phyloP scores from a whole-genome alignment of 768 basidiomycete species.

The Tephrocybe rancida region DNA sequence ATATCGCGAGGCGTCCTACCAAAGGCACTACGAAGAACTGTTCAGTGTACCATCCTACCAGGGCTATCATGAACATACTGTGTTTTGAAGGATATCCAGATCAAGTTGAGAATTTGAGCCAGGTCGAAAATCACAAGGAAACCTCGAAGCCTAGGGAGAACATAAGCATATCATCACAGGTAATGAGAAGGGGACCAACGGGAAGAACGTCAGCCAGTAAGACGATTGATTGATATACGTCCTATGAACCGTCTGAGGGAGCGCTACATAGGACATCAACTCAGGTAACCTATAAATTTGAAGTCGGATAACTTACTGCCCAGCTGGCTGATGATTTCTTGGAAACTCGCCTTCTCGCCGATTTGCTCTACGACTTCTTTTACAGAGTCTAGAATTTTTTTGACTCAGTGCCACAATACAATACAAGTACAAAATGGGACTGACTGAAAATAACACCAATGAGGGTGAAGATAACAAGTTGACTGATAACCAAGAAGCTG shows the following conservation, averaged over 20 bases:
- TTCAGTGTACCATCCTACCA: background rate
- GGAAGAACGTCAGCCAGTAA: conserved; percentile 94
- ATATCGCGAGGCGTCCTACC: conserved; percentile 91
- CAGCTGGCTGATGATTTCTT: conserved; percentile 48
- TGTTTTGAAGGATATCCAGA: conserved; percentile 85
- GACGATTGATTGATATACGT: conserved; percentile 92
- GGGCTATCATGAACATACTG: conserved; percentile 45
- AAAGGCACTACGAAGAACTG: conserved; percentile 52
- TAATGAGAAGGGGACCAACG: conserved; percentile 51
- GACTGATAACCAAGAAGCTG: conserved; percentile 91
- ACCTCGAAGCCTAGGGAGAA: conserved; percentile 70
- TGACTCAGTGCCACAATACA: background rate
- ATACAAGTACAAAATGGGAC: conserved; percentile 33
- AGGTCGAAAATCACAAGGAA: conserved; percentile 95
- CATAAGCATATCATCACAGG: background rate
- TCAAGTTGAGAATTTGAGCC: conserved; percentile 90
- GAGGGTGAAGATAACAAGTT: conserved; percentile 91
- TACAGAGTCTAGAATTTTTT: conserved; percentile 35
- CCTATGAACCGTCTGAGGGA: conserved; percentile 73
- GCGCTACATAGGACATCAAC: conserved; percentile 37
- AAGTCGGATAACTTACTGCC: conserved; percentile 36
- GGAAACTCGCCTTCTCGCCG: conserved; percentile 45
- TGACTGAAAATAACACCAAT: conserved; percentile 90
- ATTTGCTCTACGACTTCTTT: conserved; percentile 45
- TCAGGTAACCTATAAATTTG: background rate